Evolutionary conservation across 1,284 basidiomycete species (phyloP), one percentile per base, ranked within the genome.

Genomic region (Malassezia caprae): DNA sequence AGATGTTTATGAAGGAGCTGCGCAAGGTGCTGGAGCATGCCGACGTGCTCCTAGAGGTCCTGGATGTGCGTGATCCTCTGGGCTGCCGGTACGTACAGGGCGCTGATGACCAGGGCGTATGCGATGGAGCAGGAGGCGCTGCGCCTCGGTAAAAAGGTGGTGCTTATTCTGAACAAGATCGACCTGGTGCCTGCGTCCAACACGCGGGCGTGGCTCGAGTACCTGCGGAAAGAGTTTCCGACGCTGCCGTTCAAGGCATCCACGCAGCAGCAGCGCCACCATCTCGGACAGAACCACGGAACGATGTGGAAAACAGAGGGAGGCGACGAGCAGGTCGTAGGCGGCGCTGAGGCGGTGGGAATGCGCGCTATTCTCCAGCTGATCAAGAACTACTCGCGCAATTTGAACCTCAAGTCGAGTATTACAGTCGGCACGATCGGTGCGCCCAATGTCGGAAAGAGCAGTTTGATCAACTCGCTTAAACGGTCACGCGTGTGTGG

Each of bases 371-470:
- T 98, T 1, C 78, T 96, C 21, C 85, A 87, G 51, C 80, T 98
- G 2, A 80, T 96, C 50, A 98, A 98, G 72, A 88, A 88, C 15
- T 94, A 90, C 76, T 88, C 37, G 76, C 82, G 68, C 31, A 66
- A 62, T 43, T 47, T 64, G 19, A 65, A 65, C 51, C 52, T 65
- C 17, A 69, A 67, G 53, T 64, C 67, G 30, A 66, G 63, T 11
- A 65, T 73, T 46, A 93, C 90, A 0, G 84, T 96, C 51, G 93
- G 93, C 15, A 86, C 96, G 21, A 88, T 96, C 28, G 93, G 93
- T 1, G 93, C 91, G 71, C 93, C 93, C 3, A 98, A 98, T 76
- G 93, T 96, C 51, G 93, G 93, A 10, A 98, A 98, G 78, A 90
- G 87, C 56, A 88, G 84, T 64, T 75, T 98, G 55, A 96, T 98